These are phyloP conservation scores for Acacia melanoxylon DNA, from an alignment of 306 rosid species.

Conservation along the genomic window DNA sequence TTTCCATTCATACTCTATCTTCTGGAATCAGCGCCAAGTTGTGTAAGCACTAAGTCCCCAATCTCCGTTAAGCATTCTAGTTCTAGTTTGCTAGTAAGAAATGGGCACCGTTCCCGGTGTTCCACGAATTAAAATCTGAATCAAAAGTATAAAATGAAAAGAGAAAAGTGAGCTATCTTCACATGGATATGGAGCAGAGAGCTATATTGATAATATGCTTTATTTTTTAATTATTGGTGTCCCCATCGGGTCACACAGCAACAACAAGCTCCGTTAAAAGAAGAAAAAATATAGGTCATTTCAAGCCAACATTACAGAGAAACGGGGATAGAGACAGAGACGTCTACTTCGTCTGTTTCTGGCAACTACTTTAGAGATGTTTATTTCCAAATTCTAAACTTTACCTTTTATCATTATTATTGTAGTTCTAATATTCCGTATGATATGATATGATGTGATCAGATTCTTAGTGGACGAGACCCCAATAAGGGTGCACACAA, in stretches of 20 bases:
- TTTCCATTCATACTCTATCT: conserved; percentile 75
- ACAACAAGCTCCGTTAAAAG: conserved; percentile 8
- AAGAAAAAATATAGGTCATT: conserved; percentile 35
- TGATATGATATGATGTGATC: not conserved
- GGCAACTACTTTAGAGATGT: conserved; percentile 6
- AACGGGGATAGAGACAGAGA: not conserved
- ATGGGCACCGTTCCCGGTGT: not conserved
- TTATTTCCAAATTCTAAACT: not conserved
- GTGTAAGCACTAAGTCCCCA: conserved; percentile 51
- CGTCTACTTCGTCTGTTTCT: not conserved
- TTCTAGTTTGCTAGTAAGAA: not conserved
- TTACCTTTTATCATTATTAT: not conserved
- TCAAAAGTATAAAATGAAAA: not conserved
- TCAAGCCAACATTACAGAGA: not conserved
- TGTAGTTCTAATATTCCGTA: not conserved
- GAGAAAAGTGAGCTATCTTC: not conserved
- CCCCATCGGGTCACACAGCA: not conserved
- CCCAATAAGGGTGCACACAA: conserved; percentile 77
- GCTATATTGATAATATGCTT: not conserved
- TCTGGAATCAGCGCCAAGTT: conserved; percentile 95
- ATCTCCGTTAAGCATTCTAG: not conserved
- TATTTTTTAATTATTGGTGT: conserved; percentile 19
- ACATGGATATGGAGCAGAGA: conserved; percentile 5
- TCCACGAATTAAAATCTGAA: not conserved
- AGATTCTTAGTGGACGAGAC: conserved; percentile 65